A percentile compares a stretch with the other conserved stretches of the same genome.
phyloP scores from a whole-genome alignment of 2,329 filamentous ascomycete genomes.

The Tolypocladium tundrense region DNA sequence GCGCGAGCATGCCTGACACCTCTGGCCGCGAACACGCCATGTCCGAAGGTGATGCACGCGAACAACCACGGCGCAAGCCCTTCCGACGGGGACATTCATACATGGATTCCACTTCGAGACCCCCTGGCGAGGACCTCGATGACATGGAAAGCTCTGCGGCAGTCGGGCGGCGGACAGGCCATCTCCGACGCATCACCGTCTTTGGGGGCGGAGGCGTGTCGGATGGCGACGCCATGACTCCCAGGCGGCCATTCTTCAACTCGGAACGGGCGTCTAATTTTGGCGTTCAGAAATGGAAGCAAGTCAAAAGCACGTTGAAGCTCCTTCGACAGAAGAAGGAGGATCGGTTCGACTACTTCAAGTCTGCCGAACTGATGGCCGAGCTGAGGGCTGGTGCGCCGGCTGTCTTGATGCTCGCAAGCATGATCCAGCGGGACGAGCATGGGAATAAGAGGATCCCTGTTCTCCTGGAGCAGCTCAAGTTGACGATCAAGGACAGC shows the following conservation, averaged over 20 bases:
- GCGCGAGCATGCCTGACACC: slow-evolving; percentile 55
- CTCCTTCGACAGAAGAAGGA: slow-evolving; percentile 71
- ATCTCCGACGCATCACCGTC: slow-evolving; percentile 56
- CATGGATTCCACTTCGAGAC: slow-evolving; percentile 38
- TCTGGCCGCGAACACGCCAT: slow-evolving; percentile 51
- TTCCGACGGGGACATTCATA: slow-evolving; percentile 50
- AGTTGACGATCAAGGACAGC: slow-evolving; percentile 77
- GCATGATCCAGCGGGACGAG: slow-evolving; percentile 96
- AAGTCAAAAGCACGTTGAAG: slow-evolving; percentile 83
- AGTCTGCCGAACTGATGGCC: slow-evolving; percentile 92
- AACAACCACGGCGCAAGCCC: slow-evolving; percentile 40
- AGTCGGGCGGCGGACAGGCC: slow-evolving; percentile 44
- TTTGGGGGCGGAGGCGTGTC: slow-evolving; percentile 56
- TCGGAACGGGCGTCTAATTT: slow-evolving; percentile 62
- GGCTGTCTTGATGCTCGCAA: slow-evolving; percentile 86
- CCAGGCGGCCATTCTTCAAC: slow-evolving; percentile 46
- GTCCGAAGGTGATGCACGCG: slow-evolving; percentile 66
- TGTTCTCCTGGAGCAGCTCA: slow-evolving; percentile 88
- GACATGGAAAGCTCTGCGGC: slow-evolving; percentile 39
- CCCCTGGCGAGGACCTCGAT: slow-evolving; percentile 37
- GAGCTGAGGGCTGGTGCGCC: slow-evolving; percentile 88
- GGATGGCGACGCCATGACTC: slow-evolving; percentile 49
- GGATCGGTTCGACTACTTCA: slow-evolving; percentile 84
- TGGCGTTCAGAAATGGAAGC: slow-evolving; percentile 78
- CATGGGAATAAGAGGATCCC: slow-evolving; percentile 92